Evolutionary conservation across 2,329 filamentous ascomycete species (phyloP), one percentile per base, ranked within the genome.

Genomic region (Monilinia aucupariae): DNA sequence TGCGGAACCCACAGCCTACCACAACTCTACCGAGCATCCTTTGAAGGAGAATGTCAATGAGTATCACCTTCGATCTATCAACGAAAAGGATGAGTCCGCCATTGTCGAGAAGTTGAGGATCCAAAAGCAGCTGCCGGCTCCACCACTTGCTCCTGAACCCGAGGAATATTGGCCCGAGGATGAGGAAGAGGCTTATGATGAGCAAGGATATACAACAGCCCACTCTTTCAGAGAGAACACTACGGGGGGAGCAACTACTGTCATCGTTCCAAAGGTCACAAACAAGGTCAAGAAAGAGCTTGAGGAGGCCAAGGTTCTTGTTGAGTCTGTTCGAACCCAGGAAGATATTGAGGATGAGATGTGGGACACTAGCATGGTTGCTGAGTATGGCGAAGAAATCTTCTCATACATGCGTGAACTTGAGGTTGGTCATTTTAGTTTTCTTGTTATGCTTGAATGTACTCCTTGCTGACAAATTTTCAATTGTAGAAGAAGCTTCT

Each of bases 321-420:
- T 73, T 27, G 72, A 74, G 61, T 66, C 64, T 30, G 53, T 68
- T 22, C 66, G 72, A 37, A 86, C 85, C 0, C 75, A 78, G 5
- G 90, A 94, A 64, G 92, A 96, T 64, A 80, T 92, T 51, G 90
- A 96, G 66, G 93, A 97, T 68, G 93, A 97, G 74, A 80, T 83
- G 59, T 96, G 89, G 86, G 94, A 97, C 73, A 91, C 93, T 41
- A 96, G 90, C 74, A 97, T 99, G 94, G 94, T 97, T 58, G 90
- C 92, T 13, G 93, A 97, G 74, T 99, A 99, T 72, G 89, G 89
- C 54, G 91, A 96, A 20, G 94, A 99, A 71, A 97, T 99, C 70
- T 97, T 97, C 71, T 81, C 85, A 32, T 96, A 97, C 78, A 91
- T 97, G 90, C 85, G 85, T 59, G 82, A 90, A 64, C 86, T 96